Evolutionary conservation across 2,329 filamentous ascomycete genomes (phyloP).

Genomic region (Capronia epimyces): DNA sequence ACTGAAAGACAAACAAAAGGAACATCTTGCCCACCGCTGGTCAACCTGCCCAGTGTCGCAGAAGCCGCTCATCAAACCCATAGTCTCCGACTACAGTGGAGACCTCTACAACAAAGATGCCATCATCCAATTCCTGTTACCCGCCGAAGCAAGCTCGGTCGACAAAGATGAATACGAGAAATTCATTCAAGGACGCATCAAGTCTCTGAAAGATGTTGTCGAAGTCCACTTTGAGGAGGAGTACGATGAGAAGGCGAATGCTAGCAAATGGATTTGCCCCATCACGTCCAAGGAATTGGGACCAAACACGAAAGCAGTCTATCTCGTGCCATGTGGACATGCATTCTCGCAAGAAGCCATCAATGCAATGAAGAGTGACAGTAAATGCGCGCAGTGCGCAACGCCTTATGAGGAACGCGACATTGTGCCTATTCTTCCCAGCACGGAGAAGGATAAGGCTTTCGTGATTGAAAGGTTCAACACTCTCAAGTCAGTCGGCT

Average conservation of each 20-base stretch:
- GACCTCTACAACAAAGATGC: conserved; percentile 93
- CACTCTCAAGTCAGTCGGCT: conserved; percentile 62
- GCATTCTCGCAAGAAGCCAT: conserved; percentile 85
- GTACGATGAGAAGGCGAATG: conserved; percentile 40
- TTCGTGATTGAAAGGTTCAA: conserved; percentile 61
- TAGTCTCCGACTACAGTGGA: conserved; percentile 79
- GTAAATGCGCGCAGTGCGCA: conserved; percentile 62
- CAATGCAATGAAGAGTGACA: conserved; percentile 65
- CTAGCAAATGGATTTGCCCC: conserved; percentile 66
- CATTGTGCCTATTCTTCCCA: conserved; percentile 75
- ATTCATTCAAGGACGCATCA: conserved; percentile 59
- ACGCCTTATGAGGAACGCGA: conserved; percentile 65
- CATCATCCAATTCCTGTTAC: conserved; percentile 64
- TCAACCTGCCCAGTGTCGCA: conserved; percentile 80
- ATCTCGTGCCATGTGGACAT: conserved; percentile 91
- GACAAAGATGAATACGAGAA: conserved; percentile 58
- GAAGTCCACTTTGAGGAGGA: conserved; percentile 69
- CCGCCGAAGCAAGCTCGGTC: conserved; percentile 49
- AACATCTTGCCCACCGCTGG: conserved; percentile 84
- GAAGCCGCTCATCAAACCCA: conserved; percentile 63
- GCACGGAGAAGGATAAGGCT: conserved; percentile 63
- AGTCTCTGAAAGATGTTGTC: conserved; percentile 76
- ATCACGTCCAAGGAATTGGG: conserved; percentile 83
- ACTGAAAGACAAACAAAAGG: conserved; percentile 79
- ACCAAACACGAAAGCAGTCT: conserved; percentile 71